A percentile compares a stretch with the other conserved stretches of the same genome.
phyloP scores from a whole-genome alignment of 352 stramenopile genomes.

The Peronospora destructor region DNA sequence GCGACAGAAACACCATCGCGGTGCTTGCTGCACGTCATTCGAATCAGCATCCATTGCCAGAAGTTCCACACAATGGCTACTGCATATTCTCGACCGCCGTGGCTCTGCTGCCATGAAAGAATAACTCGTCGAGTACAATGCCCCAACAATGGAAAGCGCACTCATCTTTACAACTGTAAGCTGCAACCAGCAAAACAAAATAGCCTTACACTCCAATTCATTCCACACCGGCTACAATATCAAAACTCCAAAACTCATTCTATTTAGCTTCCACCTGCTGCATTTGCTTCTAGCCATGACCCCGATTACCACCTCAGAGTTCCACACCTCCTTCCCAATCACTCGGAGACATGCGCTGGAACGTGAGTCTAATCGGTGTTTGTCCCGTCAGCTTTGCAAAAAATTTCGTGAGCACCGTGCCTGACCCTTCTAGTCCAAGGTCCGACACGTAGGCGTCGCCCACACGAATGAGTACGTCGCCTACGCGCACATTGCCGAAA shows the following conservation, averaged over 20 bases:
- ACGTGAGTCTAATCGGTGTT: conserved; percentile 55
- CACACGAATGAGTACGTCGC: conserved; percentile 60
- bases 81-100: conserved; percentile 45
- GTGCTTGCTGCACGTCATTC: conserved; percentile 16
- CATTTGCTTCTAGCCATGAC: too few relatives aligned
- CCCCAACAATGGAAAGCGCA: conserved; percentile 22
- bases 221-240: too few relatives aligned
- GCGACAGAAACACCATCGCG: conserved; percentile 22
- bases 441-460: conserved; percentile 52
- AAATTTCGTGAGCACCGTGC: conserved; percentile 54
- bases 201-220: too few relatives aligned
- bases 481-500: conserved; percentile 53
- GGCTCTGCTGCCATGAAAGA: conserved; percentile 40
- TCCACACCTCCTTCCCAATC: conserved; percentile 74
- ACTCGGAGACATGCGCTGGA: conserved; percentile 55
- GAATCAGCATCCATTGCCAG: conserved; percentile 17
- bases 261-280: too few relatives aligned
- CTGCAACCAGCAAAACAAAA: too few relatives aligned
- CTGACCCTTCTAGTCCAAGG: conserved; percentile 48
- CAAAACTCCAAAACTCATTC: too few relatives aligned
- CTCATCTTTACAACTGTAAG: too few relatives aligned
- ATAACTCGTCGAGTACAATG: conserved; percentile 45
- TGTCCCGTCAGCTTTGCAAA: conserved; percentile 51
- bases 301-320: too few relatives aligned
- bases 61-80: conserved; percentile 26